A percentile compares a stretch with the other conserved stretches of the same genome.
phyloP scores from a whole-genome alignment of 2,329 filamentous ascomycete genomes.

The Aureobasidium pullulans region DNA sequence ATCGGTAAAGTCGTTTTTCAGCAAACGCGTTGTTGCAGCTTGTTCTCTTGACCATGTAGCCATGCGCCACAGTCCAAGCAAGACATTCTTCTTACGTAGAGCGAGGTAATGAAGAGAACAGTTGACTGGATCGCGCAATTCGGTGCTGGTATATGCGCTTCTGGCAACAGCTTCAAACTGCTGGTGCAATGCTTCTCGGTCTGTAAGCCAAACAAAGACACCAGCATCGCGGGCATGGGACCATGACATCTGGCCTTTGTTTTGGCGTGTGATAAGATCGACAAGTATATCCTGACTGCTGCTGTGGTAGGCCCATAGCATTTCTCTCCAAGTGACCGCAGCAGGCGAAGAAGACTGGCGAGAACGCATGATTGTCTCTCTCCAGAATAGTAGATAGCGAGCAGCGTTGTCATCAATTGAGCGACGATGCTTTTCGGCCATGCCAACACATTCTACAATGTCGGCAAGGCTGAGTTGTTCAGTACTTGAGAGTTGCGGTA shows the following conservation, averaged over 20 bases:
- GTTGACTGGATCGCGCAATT: slow-evolving; percentile 81
- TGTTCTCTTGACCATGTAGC: slow-evolving; percentile 86
- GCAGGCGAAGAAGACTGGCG: neutral
- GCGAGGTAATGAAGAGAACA: slow-evolving; percentile 90
- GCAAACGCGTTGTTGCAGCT: slow-evolving; percentile 64
- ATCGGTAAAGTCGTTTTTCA: slow-evolving; percentile 87
- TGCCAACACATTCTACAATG: slow-evolving; percentile 61
- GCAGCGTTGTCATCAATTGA: slow-evolving; percentile 88
- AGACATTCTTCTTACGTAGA: slow-evolving; percentile 75
- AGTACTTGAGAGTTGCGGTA: slow-evolving; percentile 41
- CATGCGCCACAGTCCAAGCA: slow-evolving; percentile 92
- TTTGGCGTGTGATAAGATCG: slow-evolving; percentile 74
- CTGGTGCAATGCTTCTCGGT: slow-evolving; percentile 64
- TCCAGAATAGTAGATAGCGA: slow-evolving; percentile 80
- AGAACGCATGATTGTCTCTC: slow-evolving; percentile 54
- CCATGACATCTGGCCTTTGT: slow-evolving; percentile 75
- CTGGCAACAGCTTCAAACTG: slow-evolving; percentile 89
- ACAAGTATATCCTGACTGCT: slow-evolving; percentile 81
- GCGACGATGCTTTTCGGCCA: slow-evolving; percentile 77
- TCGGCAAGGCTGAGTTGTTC: slow-evolving; percentile 14
- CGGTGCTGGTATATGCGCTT: slow-evolving; percentile 84
- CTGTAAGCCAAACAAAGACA: slow-evolving; percentile 90
- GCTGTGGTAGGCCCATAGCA: slow-evolving; percentile 79
- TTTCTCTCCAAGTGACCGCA: slow-evolving; percentile 61
- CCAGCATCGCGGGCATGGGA: slow-evolving; percentile 77